Percentiles rank a stretch among this genome's conserved stretches.
Evolutionary conservation across 2,329 filamentous ascomycete genomes (phyloP).

Genomic region (Rhinocladiella mackenziei): DNA sequence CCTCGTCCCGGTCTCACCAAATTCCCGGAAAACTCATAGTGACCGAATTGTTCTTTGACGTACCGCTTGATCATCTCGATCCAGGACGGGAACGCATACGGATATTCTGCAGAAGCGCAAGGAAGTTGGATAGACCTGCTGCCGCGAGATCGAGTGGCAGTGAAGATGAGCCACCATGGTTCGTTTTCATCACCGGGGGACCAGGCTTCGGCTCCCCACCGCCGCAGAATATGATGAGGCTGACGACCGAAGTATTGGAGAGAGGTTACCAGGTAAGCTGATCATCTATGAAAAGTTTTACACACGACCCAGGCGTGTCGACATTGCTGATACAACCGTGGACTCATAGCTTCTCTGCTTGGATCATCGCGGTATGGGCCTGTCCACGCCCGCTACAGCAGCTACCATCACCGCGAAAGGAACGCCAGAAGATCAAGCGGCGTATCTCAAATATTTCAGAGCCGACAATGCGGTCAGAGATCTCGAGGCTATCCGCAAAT

Average conservation of each 20-base stretch:
- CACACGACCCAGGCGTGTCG: too few species aligned
- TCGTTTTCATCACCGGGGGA: constrained; percentile 77
- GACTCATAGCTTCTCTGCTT: constrained; percentile 59
- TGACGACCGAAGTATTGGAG: constrained; percentile 67
- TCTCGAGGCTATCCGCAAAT: constrained; percentile 76
- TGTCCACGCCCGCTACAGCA: constrained; percentile 75
- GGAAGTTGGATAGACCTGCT: constrained; percentile 61
- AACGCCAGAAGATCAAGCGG: constrained; percentile 61
- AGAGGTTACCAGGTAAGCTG: constrained; percentile 70
- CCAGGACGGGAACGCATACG: constrained; percentile 59
- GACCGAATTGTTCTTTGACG: constrained; percentile 80
- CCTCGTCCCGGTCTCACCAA: constrained; percentile 4
- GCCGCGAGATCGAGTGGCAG: constrained; percentile 34
- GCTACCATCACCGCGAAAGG: constrained; percentile 65
- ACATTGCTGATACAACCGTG: too few species aligned
- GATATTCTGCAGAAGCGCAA: constrained; percentile 72
- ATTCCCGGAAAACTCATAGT: constrained; percentile 63
- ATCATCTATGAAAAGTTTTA: too few species aligned
- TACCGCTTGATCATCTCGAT: constrained; percentile 72
- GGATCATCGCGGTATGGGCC: constrained; percentile 86
- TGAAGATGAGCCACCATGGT: constrained; percentile 52
- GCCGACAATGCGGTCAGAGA: constrained; percentile 89
- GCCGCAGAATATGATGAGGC: constrained; percentile 64
- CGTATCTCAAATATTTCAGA: constrained; percentile 78
- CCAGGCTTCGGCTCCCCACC: constrained; percentile 73